A percentile compares a stretch with the other conserved stretches of the same genome.
These are phyloP conservation scores for Ceriops zippeliana DNA, from an alignment of 345 rosid species.

Conservation along the genomic window DNA sequence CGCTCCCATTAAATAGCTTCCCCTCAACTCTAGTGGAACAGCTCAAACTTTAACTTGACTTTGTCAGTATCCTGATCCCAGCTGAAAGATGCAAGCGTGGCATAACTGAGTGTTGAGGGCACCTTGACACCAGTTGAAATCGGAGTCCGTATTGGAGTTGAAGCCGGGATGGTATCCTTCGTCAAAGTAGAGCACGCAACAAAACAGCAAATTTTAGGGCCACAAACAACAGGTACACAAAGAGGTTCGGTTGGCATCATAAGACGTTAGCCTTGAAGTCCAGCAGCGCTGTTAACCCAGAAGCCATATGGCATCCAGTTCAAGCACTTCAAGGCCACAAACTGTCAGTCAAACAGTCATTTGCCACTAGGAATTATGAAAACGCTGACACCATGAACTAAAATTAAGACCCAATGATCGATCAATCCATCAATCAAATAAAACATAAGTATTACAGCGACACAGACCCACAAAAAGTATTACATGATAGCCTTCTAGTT, in stretches of 20 bases:
- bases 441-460: no score
- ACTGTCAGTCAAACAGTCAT: no score
- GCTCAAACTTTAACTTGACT: conserved; percentile 59
- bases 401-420: no score
- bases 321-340: no score
- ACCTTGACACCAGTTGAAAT: conserved; percentile 42
- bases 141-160: conserved; percentile 38
- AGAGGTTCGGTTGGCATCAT: no score
- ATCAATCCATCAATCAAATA: not conserved
- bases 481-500: no score
- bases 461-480: no score
- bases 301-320: no score
- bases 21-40: not conserved
- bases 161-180: conserved; percentile 29
- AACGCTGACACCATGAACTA: no score
- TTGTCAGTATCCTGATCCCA: conserved; percentile 96
- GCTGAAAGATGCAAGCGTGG: conserved; percentile 73
- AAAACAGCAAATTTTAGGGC: not conserved
- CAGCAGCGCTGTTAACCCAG: no score
- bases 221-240: not conserved
- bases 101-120: conserved; percentile 40
- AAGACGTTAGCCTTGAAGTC: no score
- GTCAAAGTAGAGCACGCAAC: conserved; percentile 25
- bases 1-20: not conserved
- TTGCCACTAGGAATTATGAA: no score